Evolutionary conservation across 305 asterid species (phyloP).

Genomic region (Plantago coronopus): DNA sequence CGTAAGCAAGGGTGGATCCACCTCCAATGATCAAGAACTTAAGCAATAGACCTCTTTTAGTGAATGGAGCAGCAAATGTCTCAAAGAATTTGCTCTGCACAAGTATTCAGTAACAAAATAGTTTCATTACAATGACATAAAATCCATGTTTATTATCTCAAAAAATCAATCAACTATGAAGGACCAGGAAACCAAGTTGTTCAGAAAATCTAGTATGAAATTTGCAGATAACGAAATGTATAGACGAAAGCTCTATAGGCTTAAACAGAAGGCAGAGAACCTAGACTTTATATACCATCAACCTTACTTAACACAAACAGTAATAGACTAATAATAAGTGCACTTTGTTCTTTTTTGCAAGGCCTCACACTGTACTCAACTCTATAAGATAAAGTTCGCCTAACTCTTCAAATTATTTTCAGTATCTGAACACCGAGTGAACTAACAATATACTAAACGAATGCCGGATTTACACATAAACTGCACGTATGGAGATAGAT

Average conservation of each 20-base stretch:
- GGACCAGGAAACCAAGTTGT: not conserved
- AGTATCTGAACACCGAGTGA: too few species aligned
- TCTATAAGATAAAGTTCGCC: too few species aligned
- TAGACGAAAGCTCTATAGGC: not conserved
- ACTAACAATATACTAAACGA: too few species aligned
- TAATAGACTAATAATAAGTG: too few species aligned
- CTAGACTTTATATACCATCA: too few species aligned
- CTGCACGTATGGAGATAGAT: too few species aligned
- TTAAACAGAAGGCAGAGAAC: too few species aligned
- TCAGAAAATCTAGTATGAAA: not conserved
- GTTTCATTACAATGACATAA: not conserved
- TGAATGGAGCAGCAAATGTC: slow-evolving; percentile 98
- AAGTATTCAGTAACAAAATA: not conserved
- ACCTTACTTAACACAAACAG: too few species aligned
- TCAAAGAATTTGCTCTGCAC: slow-evolving; percentile 91
- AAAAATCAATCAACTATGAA: not conserved
- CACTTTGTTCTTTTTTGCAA: too few species aligned
- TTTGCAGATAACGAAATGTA: not conserved
- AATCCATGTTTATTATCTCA: not conserved
- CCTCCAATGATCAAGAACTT: slow-evolving; percentile 93
- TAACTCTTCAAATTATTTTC: too few species aligned
- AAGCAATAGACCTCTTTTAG: slow-evolving; percentile 93
- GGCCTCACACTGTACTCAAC: too few species aligned
- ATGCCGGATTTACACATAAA: too few species aligned
- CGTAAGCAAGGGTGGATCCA: slow-evolving; percentile 77